Base-by-base conservation (phyloP, 345 rosid genomes). In the Moricandia arvensis region DNA sequence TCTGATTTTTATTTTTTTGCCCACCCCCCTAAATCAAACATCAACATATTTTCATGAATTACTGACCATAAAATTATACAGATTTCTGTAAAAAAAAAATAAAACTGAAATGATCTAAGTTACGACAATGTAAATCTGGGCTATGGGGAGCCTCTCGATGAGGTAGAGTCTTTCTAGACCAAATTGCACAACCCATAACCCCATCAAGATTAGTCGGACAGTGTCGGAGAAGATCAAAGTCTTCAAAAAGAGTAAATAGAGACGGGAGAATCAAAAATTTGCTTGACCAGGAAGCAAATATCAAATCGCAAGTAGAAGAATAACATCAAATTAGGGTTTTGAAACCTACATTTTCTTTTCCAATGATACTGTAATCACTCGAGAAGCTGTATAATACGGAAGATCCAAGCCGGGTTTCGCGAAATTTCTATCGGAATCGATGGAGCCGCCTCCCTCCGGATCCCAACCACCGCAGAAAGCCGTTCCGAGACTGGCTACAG, bases 401-500 rank as follows among this genome's bases (percentile, higher is more conserved):
- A 41, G 75, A 76, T 76, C 74, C 65, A 54, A 70, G 61, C 57
- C 71, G 47, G 34, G 27, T 10, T 43, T 69, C 57, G 26, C 9
- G 49, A 60, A 10, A 37, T 69, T 29, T 6, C 21, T 62, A 35
- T 53, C 47, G 68, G 34, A 51, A 51, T 37, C 72, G 57, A 88
- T 88, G 93, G 86, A 85, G 12, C 73, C 80, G 27, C 59, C 77
- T 75, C 68, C 74, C 0, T 38, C 78, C 43, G 76, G 82, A 67
- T 69, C 70, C 47, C 70, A 80, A 35, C 37, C 57, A 47, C 80
- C 85, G 4, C 79, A 72, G 31, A 86, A 83, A 71, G 59, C 79
- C 10, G 71, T 59, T n/a, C 54, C 81, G 1, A 78, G 66, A 65
- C 82, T 89, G 11, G 83, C 57, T 43, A 86, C 77, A 79, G 66